A percentile compares a stretch with the other conserved stretches of the same genome.
phyloP scores from a whole-genome alignment of 2,329 filamentous ascomycete species.

The Trichoderma semiorbis region DNA sequence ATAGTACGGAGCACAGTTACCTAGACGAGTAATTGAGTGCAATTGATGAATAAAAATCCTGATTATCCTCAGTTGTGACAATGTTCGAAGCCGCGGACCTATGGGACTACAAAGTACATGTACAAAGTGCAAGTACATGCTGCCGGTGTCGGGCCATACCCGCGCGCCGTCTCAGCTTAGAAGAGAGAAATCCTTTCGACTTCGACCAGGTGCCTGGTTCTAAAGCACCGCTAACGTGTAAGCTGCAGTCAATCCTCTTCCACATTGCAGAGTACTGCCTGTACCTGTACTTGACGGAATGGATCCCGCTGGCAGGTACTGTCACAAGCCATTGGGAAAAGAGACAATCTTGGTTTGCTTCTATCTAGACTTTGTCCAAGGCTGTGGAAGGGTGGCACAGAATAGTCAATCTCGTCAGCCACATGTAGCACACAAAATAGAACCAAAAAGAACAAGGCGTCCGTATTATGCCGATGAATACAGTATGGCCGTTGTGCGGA shows the following conservation, averaged over 20 bases:
- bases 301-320: neutral
- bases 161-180: conserved; percentile 7
- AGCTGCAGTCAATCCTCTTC: neutral
- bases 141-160: conserved; percentile 1
- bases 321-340: neutral
- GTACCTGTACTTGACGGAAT: neutral
- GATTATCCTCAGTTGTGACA: neutral
- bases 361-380: neutral
- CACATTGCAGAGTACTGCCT: neutral
- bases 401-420: neutral
- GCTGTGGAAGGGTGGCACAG: neutral
- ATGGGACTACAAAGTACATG: neutral
- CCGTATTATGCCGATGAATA: neutral
- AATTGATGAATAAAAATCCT: neutral
- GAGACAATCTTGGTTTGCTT: neutral
- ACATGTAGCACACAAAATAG: neutral
- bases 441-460: neutral
- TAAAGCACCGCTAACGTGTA: neutral
- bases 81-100: neutral
- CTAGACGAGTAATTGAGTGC: neutral
- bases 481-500: neutral
- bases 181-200: neutral
- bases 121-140: neutral
- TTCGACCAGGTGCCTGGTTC: neutral
- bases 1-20: neutral